Evolutionary conservation across 2,329 filamentous ascomycete genomes (phyloP).

Genomic region (Penicillium janthinellum): DNA sequence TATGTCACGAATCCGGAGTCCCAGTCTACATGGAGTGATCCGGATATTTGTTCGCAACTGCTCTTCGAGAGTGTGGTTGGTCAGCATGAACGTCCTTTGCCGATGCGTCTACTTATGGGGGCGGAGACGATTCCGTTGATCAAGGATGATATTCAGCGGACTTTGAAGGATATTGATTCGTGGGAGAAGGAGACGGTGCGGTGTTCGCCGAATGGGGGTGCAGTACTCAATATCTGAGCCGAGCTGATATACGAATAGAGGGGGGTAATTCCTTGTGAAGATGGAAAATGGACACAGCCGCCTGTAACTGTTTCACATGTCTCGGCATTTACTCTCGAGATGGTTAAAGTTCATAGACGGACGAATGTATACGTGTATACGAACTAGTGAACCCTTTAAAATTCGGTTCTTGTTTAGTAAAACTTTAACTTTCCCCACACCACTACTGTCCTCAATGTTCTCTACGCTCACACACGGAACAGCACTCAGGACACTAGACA

Average conservation of each 20-base stretch:
- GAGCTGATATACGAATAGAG: background rate
- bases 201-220: slow-evolving; percentile 12
- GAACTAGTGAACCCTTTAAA: background rate
- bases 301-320: background rate
- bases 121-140: slow-evolving; percentile 16
- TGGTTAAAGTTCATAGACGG: background rate
- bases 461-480: background rate
- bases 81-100: background rate
- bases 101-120: slow-evolving; percentile 19
- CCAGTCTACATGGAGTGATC: slow-evolving; percentile 19
- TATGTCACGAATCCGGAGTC: slow-evolving; percentile 15
- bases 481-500: background rate
- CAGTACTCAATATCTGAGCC: background rate
- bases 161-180: slow-evolving; percentile 10
- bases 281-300: background rate
- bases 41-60: slow-evolving; percentile 18
- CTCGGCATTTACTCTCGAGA: background rate
- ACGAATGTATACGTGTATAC: background rate
- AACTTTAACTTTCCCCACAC: background rate
- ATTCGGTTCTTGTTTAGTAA: background rate
- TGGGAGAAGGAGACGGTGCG: slow-evolving; percentile 15
- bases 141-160: slow-evolving; percentile 15
- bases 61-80: slow-evolving; percentile 18
- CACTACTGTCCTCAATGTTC: background rate
- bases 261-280: background rate